Percentiles rank a stretch among this genome's conserved stretches.
phyloP scores from a whole-genome alignment of 2,329 filamentous ascomycete genomes.

The Pseudogymnoascus sp. region DNA sequence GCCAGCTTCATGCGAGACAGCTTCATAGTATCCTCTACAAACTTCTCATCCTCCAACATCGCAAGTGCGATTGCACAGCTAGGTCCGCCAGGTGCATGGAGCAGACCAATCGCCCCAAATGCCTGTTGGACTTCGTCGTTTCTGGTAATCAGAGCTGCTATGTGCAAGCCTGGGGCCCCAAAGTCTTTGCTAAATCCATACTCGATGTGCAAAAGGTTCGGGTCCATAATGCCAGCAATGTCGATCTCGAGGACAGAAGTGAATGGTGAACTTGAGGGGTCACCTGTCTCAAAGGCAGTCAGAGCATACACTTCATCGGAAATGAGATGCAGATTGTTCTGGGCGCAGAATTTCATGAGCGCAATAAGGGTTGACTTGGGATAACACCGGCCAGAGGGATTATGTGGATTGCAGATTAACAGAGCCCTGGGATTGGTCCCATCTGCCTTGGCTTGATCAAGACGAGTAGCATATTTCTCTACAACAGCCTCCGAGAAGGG shows the following conservation, averaged over 20 bases:
- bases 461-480: constrained; percentile 32
- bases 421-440: constrained; percentile 34
- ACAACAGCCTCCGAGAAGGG: constrained; percentile 31
- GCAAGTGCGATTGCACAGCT: constrained; percentile 37
- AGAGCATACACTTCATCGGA: constrained; percentile 45
- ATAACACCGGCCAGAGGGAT: constrained; percentile 24
- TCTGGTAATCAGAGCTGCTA: constrained; percentile 30
- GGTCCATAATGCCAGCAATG: constrained; percentile 37
- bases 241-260: constrained; percentile 44
- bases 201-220: constrained; percentile 37
- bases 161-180: constrained; percentile 37
- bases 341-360: constrained; percentile 35
- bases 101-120: constrained; percentile 36
- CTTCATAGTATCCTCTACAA: constrained; percentile 38
- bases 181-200: constrained; percentile 33
- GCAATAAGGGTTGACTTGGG: constrained; percentile 21
- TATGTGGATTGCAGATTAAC: constrained; percentile 33
- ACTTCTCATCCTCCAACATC: constrained; percentile 41
- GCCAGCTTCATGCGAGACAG: constrained; percentile 35
- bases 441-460: constrained; percentile 25
- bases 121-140: constrained; percentile 30
- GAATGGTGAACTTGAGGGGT: constrained; percentile 34
- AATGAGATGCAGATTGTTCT: constrained; percentile 39
- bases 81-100: constrained; percentile 41
- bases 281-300: constrained; percentile 34